phyloP scores from a whole-genome alignment of 257 asterid genomes.

The Ophiorrhiza pumila region DNA sequence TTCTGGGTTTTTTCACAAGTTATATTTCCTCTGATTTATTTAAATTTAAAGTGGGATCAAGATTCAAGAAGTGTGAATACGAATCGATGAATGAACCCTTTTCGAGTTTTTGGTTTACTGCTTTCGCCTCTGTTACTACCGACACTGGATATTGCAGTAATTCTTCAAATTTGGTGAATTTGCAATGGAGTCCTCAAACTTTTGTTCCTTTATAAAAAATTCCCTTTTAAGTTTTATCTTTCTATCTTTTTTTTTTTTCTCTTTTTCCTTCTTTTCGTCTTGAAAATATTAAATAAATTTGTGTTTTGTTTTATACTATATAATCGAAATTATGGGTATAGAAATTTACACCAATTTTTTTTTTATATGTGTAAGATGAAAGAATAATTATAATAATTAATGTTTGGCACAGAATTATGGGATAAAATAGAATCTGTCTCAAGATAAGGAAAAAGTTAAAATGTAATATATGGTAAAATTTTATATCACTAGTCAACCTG shows the following conservation, averaged over 20 bases:
- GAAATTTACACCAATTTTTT: too few species aligned
- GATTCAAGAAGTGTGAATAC: background rate
- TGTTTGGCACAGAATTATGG: too few species aligned
- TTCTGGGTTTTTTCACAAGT: background rate
- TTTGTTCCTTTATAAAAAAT: background rate
- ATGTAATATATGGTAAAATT: too few species aligned
- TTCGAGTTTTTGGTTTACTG: background rate
- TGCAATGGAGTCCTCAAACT: background rate
- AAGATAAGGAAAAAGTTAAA: too few species aligned
- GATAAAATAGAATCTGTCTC: too few species aligned
- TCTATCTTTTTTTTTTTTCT: background rate
- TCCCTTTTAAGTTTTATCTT: background rate
- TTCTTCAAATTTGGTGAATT: constrained; percentile 2
- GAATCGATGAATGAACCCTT: background rate
- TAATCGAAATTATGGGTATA: too few species aligned
- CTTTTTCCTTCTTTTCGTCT: background rate
- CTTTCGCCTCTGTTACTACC: constrained; percentile 8
- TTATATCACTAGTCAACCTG: too few species aligned
- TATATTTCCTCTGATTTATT: background rate
- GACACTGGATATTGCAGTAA: constrained; percentile 5
- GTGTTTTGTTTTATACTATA: too few species aligned
- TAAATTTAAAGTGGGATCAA: background rate
- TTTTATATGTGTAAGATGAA: too few species aligned
- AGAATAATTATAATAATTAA: too few species aligned
- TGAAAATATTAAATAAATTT: too few species aligned